Evolutionary conservation across 805 yeast genomes (phyloP).

Genomic region (Ogataea pini): DNA sequence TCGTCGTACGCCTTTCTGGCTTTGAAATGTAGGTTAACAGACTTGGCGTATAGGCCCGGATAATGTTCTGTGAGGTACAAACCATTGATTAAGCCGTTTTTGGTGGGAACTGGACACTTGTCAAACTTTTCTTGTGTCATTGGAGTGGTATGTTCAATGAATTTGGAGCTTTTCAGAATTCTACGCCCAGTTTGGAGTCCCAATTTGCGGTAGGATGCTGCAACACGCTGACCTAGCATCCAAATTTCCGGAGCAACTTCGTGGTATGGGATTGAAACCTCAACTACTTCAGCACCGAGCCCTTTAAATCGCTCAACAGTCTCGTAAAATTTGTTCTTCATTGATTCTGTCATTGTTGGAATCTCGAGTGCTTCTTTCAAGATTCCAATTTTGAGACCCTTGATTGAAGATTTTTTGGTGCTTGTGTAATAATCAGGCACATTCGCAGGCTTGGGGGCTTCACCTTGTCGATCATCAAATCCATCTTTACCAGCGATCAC

Average conservation of each 20-base stretch:
- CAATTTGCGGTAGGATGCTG: conserved; percentile 21
- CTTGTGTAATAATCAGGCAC: conserved; percentile 28
- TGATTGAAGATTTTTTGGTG: conserved; percentile 22
- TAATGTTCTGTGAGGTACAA: conserved; percentile 33
- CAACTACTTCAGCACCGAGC: conserved; percentile 38
- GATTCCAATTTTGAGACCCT: conserved; percentile 37
- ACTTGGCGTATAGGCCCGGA: conserved; percentile 38
- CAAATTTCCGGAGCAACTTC: conserved; percentile 40
- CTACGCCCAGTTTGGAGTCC: conserved; percentile 28
- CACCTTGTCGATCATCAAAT: conserved; percentile 34
- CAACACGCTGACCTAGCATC: conserved; percentile 36
- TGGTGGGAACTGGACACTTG: conserved; percentile 21
- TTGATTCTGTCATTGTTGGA: conserved; percentile 34
- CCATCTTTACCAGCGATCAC: conserved; percentile 40
- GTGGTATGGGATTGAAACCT: conserved; percentile 39
- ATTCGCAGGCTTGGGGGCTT: conserved; percentile 14
- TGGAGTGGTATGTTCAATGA: conserved; percentile 21
- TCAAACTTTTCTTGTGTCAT: conserved; percentile 24
- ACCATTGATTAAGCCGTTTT: conserved; percentile 35
- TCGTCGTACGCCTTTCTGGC: conserved; percentile 35
- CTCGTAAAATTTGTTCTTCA: conserved; percentile 29
- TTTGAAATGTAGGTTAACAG: conserved; percentile 36
- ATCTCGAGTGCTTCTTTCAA: conserved; percentile 38
- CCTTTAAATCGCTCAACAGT: conserved; percentile 33
- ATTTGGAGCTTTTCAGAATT: conserved; percentile 22